phyloP scores from a whole-genome alignment of 192 early-diverging fungal species.

The Piromyces sp. region DNA sequence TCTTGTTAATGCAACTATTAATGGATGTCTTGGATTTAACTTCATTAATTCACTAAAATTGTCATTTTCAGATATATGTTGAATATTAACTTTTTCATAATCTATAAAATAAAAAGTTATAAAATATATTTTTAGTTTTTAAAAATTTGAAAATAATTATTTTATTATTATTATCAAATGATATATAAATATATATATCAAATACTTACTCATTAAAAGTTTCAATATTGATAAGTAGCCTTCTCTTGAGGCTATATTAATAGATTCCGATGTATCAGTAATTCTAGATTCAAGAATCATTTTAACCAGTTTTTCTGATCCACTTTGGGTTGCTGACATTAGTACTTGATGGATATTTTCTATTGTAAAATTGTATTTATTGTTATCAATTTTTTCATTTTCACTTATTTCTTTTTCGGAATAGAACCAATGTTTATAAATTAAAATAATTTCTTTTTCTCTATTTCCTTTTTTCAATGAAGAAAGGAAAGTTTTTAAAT shows the following conservation, averaged over 20 bases:
- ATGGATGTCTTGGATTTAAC: not conserved
- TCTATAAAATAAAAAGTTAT: not conserved
- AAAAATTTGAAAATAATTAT: no score
- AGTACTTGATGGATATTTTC: not conserved
- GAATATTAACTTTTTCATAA: not conserved
- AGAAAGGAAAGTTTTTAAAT: not conserved
- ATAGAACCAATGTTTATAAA: not conserved
- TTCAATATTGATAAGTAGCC: not conserved
- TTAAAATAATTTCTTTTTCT: not conserved
- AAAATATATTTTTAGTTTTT: no score
- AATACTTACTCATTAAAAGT: not conserved
- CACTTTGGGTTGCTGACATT: not conserved
- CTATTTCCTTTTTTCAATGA: not conserved
- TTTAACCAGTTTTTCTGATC: not conserved
- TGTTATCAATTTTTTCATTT: not conserved
- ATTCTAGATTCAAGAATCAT: not conserved
- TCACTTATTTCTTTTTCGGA: not conserved
- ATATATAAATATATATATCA: no score
- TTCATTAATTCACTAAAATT: not conserved
- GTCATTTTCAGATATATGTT: not conserved
- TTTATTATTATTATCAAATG: no score
- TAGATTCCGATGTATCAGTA: not conserved
- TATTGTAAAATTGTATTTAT: not conserved
- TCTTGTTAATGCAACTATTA: not conserved
- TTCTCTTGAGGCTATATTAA: not conserved